A percentile compares a stretch with the other conserved stretches of the same genome.
phyloP scores from a whole-genome alignment of 176 grass and related monocot genomes.

The Rhipidocladum racemiflorum region DNA sequence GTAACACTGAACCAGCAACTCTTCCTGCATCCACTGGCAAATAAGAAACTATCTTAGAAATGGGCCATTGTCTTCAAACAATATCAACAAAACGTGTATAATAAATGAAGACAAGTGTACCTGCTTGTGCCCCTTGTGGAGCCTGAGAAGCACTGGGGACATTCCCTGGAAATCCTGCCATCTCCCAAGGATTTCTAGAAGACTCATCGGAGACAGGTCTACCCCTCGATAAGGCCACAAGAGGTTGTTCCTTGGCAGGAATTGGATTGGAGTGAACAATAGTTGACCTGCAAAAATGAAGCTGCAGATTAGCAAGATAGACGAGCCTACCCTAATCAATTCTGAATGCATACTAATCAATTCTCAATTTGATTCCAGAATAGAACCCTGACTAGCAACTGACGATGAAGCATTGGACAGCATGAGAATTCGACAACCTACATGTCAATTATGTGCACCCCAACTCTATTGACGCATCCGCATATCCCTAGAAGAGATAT shows the following conservation, averaged over 20 bases:
- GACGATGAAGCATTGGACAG: neutral
- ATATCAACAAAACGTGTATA: neutral
- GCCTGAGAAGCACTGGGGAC: conserved; percentile 31
- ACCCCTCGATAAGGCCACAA: conserved; percentile 35
- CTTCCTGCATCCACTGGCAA: conserved; percentile 50
- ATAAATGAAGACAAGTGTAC: conserved; percentile 26
- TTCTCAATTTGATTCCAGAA: neutral
- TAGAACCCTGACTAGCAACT: conserved; percentile 3
- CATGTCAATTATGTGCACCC: neutral
- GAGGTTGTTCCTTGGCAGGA: conserved; percentile 60
- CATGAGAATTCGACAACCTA: neutral
- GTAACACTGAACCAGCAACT: conserved; percentile 42
- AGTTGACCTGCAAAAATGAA: conserved; percentile 66
- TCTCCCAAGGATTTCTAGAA: conserved; percentile 45
- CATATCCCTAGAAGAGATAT: neutral
- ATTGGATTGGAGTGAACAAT: conserved; percentile 76
- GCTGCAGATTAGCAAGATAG: conserved; percentile 21
- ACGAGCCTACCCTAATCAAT: neutral
- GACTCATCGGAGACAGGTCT: conserved; percentile 38
- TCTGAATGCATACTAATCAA: conserved; percentile 17
- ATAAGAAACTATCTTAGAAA: conserved; percentile 18
- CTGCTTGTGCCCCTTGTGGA: conserved; percentile 55
- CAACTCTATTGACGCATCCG: neutral
- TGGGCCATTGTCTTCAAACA: neutral
- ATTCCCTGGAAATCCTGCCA: conserved; percentile 33